phyloP scores from a whole-genome alignment of 1,139 yeast species.

The Petasospora rhodanensis region DNA sequence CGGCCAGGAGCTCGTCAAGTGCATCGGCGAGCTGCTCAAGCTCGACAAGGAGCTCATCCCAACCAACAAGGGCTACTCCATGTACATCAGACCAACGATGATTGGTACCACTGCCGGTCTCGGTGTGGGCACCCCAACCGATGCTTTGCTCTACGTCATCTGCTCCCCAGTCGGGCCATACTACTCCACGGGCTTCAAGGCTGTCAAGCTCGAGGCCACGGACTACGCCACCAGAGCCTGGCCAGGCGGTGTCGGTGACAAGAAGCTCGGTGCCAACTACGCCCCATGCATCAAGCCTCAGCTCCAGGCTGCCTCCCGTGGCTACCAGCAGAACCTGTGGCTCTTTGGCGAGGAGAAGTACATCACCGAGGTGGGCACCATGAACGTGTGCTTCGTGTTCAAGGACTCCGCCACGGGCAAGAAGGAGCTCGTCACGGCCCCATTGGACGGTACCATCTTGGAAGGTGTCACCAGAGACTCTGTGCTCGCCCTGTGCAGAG shows the following conservation, averaged over 20 bases:
- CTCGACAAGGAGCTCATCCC: slow-evolving; percentile 80
- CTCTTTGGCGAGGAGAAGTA: slow-evolving; percentile 85
- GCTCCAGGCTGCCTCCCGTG: slow-evolving; percentile 78
- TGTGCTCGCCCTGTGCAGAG: slow-evolving; percentile 68
- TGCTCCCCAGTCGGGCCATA: slow-evolving; percentile 95
- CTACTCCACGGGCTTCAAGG: slow-evolving; percentile 89
- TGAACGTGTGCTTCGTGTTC: slow-evolving; percentile 90
- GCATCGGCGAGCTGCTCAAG: slow-evolving; percentile 68
- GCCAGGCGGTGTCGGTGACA: slow-evolving; percentile 98
- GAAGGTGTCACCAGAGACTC: slow-evolving; percentile 98
- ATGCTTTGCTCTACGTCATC: slow-evolving; percentile 77
- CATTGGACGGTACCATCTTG: slow-evolving; percentile 92
- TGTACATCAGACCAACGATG: slow-evolving; percentile 90
- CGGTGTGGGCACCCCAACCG: slow-evolving; percentile 79
- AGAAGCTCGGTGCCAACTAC: slow-evolving; percentile 94
- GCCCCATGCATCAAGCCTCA: slow-evolving; percentile 94
- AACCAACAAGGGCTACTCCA: slow-evolving; percentile 76
- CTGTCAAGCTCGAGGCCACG: slow-evolving; percentile 89
- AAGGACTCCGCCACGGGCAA: slow-evolving; percentile 63
- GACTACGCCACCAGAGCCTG: slow-evolving; percentile 95
- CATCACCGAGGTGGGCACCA: slow-evolving; percentile 95
- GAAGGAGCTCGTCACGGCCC: slow-evolving; percentile 92
- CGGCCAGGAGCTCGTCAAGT: slow-evolving; percentile 65
- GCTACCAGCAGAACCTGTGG: slow-evolving; percentile 96
- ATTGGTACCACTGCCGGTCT: slow-evolving; percentile 86